Evolutionary conservation across 2,329 filamentous ascomycete species (phyloP).

Genomic region (Alternaria triticina): DNA sequence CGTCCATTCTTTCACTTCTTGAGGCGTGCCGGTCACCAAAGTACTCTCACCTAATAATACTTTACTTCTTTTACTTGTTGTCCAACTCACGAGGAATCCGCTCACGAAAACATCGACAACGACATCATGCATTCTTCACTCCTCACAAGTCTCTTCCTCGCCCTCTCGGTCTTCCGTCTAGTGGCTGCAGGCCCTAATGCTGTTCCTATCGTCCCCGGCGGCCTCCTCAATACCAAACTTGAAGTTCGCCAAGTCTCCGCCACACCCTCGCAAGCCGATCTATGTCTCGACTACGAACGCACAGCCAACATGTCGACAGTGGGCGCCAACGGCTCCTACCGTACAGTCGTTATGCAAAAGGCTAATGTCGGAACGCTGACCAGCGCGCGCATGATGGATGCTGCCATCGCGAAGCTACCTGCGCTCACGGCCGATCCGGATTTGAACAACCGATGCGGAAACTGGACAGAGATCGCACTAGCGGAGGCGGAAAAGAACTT

Average conservation of each 20-base stretch:
- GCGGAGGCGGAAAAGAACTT: conserved; percentile 54
- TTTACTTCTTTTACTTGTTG: conserved; percentile 5
- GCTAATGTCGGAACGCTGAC: conserved; percentile 51
- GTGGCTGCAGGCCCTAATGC: conserved; percentile 15
- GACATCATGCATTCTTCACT: conserved; percentile 29
- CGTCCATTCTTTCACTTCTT: conserved; percentile 24
- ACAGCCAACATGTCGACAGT: conserved; percentile 58
- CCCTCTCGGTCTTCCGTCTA: conserved; percentile 34
- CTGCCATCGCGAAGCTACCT: conserved; percentile 48
- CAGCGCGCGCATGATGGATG: conserved; percentile 52
- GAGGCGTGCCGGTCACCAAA: conserved; percentile 40
- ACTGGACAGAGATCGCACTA: conserved; percentile 55
- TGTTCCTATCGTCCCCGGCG: conserved; percentile 10
- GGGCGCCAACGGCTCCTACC: conserved; percentile 55
- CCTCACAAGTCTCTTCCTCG: conserved; percentile 33
- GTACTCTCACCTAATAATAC: conserved; percentile 17
- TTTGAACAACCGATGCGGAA: conserved; percentile 56
- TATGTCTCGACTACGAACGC: conserved; percentile 53
- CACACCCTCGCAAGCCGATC: conserved; percentile 28
- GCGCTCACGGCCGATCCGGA: conserved; percentile 49
- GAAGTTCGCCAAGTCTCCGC: conserved; percentile 35
- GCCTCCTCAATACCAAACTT: conserved; percentile 19
- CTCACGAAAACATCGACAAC: neutral
- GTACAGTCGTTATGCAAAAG: conserved; percentile 54
- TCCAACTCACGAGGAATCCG: neutral